phyloP scores from a whole-genome alignment of 139 green algal species.

The Yamagishiella unicocca region DNA sequence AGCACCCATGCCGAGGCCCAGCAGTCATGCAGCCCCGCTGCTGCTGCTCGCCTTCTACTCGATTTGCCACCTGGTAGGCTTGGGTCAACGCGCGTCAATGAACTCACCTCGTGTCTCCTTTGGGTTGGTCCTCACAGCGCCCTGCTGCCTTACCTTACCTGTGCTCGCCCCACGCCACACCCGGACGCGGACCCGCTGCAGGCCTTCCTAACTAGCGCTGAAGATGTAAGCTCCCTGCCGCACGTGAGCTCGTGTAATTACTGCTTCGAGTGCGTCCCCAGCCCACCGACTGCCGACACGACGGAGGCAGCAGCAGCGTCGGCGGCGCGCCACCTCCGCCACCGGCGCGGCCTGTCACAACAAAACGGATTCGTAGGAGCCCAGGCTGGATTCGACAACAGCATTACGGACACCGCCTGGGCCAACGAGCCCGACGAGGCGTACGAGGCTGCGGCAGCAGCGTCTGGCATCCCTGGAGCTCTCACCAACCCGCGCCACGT shows the following conservation, averaged over 20 bases:
- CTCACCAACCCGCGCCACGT: neutral
- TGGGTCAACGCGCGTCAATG: too few relatives aligned
- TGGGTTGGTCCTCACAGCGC: too few relatives aligned
- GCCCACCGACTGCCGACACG: neutral
- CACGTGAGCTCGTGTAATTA: constrained; percentile 35
- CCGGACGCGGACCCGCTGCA: too few relatives aligned
- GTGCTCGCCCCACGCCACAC: too few relatives aligned
- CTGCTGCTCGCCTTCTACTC: neutral
- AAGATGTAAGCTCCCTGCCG: too few relatives aligned
- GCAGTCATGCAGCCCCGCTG: neutral
- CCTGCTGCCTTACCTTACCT: too few relatives aligned
- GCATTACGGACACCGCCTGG: neutral
- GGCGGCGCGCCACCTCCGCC: neutral
- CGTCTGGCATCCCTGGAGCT: constrained; percentile 27
- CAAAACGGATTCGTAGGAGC: neutral
- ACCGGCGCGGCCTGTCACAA: neutral
- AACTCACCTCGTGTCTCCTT: too few relatives aligned
- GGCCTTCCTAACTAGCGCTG: too few relatives aligned
- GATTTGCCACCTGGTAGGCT: too few relatives aligned
- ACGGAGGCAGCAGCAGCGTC: neutral
- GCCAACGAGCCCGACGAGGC: neutral
- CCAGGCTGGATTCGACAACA: neutral
- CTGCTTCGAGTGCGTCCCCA: constrained; percentile 29
- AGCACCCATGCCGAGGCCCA: neutral
- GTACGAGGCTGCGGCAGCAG: neutral